Base-by-base conservation (phyloP, 1,284 basidiomycete species). In the Ganoderma boninense region DNA sequence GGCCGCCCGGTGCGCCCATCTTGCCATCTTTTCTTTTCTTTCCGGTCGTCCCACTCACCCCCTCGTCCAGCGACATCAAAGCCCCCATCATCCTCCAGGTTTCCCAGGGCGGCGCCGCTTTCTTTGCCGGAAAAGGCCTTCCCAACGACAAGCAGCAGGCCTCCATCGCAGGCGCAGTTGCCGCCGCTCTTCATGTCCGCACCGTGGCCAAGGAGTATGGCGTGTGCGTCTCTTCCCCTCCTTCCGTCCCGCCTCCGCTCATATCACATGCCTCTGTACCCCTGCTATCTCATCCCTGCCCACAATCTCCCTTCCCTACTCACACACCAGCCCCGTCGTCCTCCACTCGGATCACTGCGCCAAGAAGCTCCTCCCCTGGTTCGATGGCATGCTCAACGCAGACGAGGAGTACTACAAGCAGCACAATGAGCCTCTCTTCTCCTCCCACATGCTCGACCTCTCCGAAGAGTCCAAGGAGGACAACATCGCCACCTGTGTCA, bases 311-410 rank as follows among this genome's bases (percentile, higher is more conserved):
- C n/a, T n/a, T 10, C 54, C 43, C 13, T 44, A 23, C 54, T 59
- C 49, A 8, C 49, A n/a, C 7, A 23, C 62, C 74, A 96, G 94
- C 73, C 98, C 98, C 77, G 98, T 99, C 79, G 90, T 99, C 74
- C 88, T 99, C 80, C 98, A 99, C 92, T 96, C 96, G 74, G 98
- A 99, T 85, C 98, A 99, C 87, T 99, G 98, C 81, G 98, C 98
- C 63, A 88, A 98, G 82, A 99, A 99, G 86, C 95, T 99, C 75
- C 92, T 99, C 70, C 97, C 94, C 18, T 99, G 98, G 98, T 98
- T 99, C 85, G 98, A 99, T 82, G 97, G 96, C 74, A 99, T 99
- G 98, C 95, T 99, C 82, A 93, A 92, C 67, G 97, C 97, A 70
- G 94, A 99, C 82, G 95, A 98, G 85, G 95, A 88, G 38, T 97